Evolutionary conservation across 2,329 filamentous ascomycete species (phyloP).

Genomic region (Akanthomyces uredinophilus): DNA sequence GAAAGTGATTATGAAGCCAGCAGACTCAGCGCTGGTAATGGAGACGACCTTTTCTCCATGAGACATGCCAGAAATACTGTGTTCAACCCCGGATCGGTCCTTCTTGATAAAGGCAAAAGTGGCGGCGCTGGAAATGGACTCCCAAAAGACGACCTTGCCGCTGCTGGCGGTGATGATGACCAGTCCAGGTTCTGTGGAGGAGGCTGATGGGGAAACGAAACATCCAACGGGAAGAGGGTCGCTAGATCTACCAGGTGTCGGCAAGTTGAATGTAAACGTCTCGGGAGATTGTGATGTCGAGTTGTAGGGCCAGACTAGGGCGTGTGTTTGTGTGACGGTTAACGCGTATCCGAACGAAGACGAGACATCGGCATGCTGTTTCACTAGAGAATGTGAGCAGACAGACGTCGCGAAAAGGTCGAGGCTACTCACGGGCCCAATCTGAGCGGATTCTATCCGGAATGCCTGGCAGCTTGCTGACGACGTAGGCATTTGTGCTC

Average conservation of each 20-base stretch:
- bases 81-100: slow-evolving; percentile 73
- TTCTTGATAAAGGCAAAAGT: slow-evolving; percentile 79
- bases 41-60: slow-evolving; percentile 73
- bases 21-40: slow-evolving; percentile 75
- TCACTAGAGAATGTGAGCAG: slow-evolving; percentile 38
- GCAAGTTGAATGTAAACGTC: slow-evolving; percentile 74
- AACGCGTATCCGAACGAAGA: slow-evolving; percentile 68
- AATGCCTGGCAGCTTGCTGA: slow-evolving; percentile 77
- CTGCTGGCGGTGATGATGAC: slow-evolving; percentile 78
- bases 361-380: slow-evolving; percentile 62
- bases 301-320: slow-evolving; percentile 86
- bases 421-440: slow-evolving; percentile 51
- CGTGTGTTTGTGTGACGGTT: slow-evolving; percentile 73
- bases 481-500: slow-evolving; percentile 76
- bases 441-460: slow-evolving; percentile 70
- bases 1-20: slow-evolving; percentile 79
- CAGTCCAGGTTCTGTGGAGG: slow-evolving; percentile 76
- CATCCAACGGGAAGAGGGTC: slow-evolving; percentile 78
- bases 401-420: neutral
- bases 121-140: slow-evolving; percentile 84
- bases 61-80: slow-evolving; percentile 66
- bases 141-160: slow-evolving; percentile 90
- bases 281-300: slow-evolving; percentile 63
- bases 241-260: slow-evolving; percentile 61
- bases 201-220: slow-evolving; percentile 73